Base-by-base conservation (phyloP, 1,284 basidiomycete species). In the Cerrena zonata region DNA sequence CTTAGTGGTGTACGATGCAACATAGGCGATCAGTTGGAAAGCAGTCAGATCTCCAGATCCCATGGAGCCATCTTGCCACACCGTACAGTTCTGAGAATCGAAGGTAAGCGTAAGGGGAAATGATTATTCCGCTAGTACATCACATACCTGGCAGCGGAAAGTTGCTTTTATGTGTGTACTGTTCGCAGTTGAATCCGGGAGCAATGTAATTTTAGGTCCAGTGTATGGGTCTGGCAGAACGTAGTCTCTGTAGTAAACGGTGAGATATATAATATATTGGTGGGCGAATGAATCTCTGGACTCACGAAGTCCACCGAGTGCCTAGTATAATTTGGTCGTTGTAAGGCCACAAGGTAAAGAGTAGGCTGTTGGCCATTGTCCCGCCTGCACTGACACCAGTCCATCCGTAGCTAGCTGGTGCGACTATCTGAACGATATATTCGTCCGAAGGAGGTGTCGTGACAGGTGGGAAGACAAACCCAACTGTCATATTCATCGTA, bases 121-220 rank as follows among this genome's bases (percentile, higher is more conserved):
- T n/a, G 5, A 11, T 45, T 40, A 18, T 12, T 21, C 19, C 11
- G 12, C 3, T n/a, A 39, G 21, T 15, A 27, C 3, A 5, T 13
- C 2, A 46, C 53, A 24, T 48, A 64, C 64, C 56, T 65, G 61
- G 56, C 65, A 65, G 24, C 63, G 50, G 54, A 66, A 66, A 7
- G 62, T 58, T 12, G 63, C 64, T 24, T 61, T 61, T 51, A 66
- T 56, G 46, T 65, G 59, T 13, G 64, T 66, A 40, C 59, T 62
- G 51, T 66, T 66, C n/a, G 63, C 55, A 13, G 53, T 55, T 1
- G 63, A 64, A 27, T 55, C 53, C 4, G 59, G 58, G 15, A 66
- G 57, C 18, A 64, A 51, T 1, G 62, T 65, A 49, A 64, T 53
- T 23, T 48, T 55, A 13, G 64, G 64, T 3, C 64, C 64, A 1